phyloP scores from a whole-genome alignment of 257 asterid genomes.

The Przewalskia tangutica region DNA sequence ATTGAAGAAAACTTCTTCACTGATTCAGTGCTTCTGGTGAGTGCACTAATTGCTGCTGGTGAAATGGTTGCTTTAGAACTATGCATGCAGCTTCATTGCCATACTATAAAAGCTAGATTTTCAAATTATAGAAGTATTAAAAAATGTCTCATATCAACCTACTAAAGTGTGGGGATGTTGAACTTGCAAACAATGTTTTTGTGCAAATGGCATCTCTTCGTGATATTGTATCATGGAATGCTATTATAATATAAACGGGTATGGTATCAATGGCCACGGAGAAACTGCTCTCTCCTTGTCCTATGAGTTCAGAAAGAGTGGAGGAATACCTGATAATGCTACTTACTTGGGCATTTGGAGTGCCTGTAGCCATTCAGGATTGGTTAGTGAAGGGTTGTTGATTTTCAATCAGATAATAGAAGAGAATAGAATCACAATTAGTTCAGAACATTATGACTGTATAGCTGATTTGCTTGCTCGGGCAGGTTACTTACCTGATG shows the following conservation, averaged over 20 bases:
- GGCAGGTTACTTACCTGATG: constrained; percentile 9
- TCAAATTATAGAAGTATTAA: not conserved
- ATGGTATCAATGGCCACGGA: constrained; percentile 18
- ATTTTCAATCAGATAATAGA: constrained; percentile 6
- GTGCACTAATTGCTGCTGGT: constrained; percentile 4
- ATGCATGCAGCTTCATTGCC: constrained; percentile 16
- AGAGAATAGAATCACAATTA: not conserved
- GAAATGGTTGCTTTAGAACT: constrained; percentile 5
- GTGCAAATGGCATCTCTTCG: constrained; percentile 6
- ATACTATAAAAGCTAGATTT: constrained; percentile 8
- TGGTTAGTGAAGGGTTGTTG: constrained; percentile 6
- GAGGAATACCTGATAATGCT: constrained; percentile 5
- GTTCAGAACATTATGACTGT: constrained; percentile 9
- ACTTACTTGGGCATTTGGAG: constrained; percentile 10
- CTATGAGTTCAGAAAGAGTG: constrained; percentile 1
- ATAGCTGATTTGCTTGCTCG: constrained; percentile 12
- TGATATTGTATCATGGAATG: constrained; percentile 14
- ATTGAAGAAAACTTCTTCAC: not conserved
- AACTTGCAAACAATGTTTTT: constrained; percentile 9
- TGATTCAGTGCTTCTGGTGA: constrained; percentile 5
- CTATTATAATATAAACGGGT: constrained; percentile 9
- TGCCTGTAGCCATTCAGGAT: constrained; percentile 14
- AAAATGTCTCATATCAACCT: constrained; percentile 14
- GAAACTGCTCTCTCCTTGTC: constrained; percentile 11
- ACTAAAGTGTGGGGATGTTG: constrained; percentile 9